Evolutionary conservation across 192 early-diverging fungal genomes (phyloP), one percentile per base, ranked within the genome.

Genomic region (Coemansia sp.): DNA sequence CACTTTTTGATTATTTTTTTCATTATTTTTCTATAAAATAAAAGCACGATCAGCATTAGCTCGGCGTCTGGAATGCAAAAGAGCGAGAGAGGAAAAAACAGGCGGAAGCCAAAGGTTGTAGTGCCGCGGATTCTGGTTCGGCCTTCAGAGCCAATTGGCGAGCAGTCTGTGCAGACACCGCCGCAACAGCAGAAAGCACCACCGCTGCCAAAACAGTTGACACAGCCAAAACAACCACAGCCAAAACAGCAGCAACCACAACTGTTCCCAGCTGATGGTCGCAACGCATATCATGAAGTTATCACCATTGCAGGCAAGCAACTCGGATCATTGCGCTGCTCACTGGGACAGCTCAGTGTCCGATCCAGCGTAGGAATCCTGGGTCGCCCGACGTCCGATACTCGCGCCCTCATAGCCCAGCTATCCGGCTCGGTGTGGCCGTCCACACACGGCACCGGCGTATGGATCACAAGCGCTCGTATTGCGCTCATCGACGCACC

Each of bases 51-150:
- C 15, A 15, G 40, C 15, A 9, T 5, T 48, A 19, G 46, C 7
- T 48, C 46, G 31, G 22, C 17, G 9, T 23, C 25, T 52, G 50
- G 25, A 52, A 52, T 52, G 50, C 50, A 21, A 52, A 52, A 5
- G 21, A 52, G 50, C 50, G 21, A 23, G 22, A 31, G 31, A 31
- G 31, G 31, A 31, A 31, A 31, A 1, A n/a, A 4, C 7, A 48
- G 17, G 2, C 6, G 46, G 6, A n/a, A 8, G 46, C 46, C n/a
- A 20, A 48, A n/a, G n/a, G 46, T 19, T 21, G 11, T 42, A 4
- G 62, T 74, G 4, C 72, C 72, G 12, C 62, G 72, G 10, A 74
- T 74, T 25, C 53, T 74, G 20, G 54, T 64, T 31, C 72, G 72
- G 1, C 66, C 66, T 12, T 42, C 26, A 40, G 60, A 62, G 21